phyloP scores from a whole-genome alignment of 202 grass and related monocot genomes.

The Elaeis oleifera region DNA sequence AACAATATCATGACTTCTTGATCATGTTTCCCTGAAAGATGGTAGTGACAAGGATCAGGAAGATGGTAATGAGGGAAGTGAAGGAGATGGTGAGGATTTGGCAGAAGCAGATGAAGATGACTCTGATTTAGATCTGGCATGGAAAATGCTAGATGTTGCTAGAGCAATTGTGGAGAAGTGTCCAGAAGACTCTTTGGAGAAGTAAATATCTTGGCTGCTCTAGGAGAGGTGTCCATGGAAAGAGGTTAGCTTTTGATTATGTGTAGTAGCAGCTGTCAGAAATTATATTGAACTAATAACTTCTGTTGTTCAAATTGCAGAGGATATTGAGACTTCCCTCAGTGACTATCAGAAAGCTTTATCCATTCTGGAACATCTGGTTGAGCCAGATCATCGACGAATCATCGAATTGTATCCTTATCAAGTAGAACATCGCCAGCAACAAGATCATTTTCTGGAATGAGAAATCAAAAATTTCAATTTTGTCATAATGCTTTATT shows the following conservation, averaged over 20 bases:
- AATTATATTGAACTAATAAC: not conserved
- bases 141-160: conserved; percentile 92
- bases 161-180: conserved; percentile 80
- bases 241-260: conserved; percentile 41
- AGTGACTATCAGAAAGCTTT: conserved; percentile 78
- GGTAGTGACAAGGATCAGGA: conserved; percentile 38
- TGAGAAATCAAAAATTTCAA: too few species aligned
- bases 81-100: conserved; percentile 43
- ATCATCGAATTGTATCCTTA: conserved; percentile 76
- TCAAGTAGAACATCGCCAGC: not conserved
- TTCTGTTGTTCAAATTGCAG: conserved; percentile 26
- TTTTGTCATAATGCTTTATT: too few species aligned
- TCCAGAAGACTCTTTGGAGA: conserved; percentile 52
- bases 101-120: conserved; percentile 55
- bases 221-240: conserved; percentile 84
- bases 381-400: conserved; percentile 70
- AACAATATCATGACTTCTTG: too few species aligned
- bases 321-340: conserved; percentile 81
- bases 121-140: conserved; percentile 87
- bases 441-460: too few species aligned
- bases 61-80: conserved; percentile 26
- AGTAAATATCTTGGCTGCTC: conserved; percentile 66
- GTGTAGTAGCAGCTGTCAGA: too few species aligned
- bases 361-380: conserved; percentile 58
- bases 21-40: not conserved